These are phyloP conservation scores for Zygosaccharomyces bisporus DNA, from an alignment of 805 yeast species.

Conservation along the genomic window DNA sequence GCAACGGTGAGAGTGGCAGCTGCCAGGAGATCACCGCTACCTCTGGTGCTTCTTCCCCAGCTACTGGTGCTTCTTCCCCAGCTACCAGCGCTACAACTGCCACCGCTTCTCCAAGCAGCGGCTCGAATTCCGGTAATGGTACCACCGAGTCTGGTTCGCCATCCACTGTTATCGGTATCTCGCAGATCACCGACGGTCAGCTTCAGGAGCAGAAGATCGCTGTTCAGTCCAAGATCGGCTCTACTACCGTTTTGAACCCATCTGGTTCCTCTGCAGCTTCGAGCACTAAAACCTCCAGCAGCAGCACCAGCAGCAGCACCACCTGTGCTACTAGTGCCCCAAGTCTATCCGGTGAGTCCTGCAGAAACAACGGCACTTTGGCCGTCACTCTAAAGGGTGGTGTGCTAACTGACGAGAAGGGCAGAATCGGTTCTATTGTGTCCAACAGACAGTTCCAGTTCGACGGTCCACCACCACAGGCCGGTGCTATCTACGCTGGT, in stretches of 20 bases:
- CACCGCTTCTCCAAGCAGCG: conserved; percentile 30
- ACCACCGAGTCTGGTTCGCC: conserved; percentile 7
- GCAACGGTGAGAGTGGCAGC: not conserved
- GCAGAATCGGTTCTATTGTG: conserved; percentile 68
- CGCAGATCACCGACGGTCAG: conserved; percentile 51
- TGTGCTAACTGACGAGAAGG: conserved; percentile 50
- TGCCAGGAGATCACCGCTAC: conserved; percentile 4
- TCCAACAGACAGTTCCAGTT: conserved; percentile 75
- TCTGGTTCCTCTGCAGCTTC: conserved; percentile 20
- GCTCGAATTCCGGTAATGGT: conserved; percentile 19
- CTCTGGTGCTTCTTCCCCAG: conserved; percentile 19
- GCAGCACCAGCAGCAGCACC: conserved; percentile 23
- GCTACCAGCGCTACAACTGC: conserved; percentile 13
- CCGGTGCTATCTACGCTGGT: conserved; percentile 59
- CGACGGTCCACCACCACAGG: conserved; percentile 78
- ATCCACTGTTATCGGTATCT: conserved; percentile 26
- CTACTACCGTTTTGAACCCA: conserved; percentile 29
- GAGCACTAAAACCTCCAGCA: conserved; percentile 27
- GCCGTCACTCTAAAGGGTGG: conserved; percentile 48
- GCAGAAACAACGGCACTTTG: conserved; percentile 40
- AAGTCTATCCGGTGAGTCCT: conserved; percentile 30
- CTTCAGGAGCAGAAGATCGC: conserved; percentile 40
- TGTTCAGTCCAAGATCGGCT: conserved; percentile 5
- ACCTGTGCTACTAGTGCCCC: conserved; percentile 30
- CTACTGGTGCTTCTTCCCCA: conserved; percentile 19